Conservation (phyloP, 2,329 filamentous ascomycete species). For the Stemphylium beticola region DNA sequence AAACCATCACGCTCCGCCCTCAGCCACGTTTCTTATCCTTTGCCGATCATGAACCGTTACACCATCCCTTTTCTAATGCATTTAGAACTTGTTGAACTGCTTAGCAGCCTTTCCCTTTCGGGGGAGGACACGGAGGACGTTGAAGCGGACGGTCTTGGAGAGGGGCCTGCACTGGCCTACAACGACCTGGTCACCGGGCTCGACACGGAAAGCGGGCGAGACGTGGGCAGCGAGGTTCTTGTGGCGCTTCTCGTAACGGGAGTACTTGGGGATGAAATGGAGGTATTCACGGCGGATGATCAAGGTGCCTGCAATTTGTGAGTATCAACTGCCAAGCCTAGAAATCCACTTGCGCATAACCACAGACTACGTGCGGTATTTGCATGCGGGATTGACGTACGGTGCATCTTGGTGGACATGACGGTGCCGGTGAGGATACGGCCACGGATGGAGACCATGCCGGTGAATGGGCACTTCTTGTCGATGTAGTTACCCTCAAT, state of each 20-base stretch:
- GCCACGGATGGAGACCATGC: slow-evolving; percentile 98
- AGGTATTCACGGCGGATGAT: slow-evolving; percentile 99
- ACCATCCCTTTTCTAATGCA: slow-evolving; percentile 32
- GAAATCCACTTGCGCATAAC: not conserved
- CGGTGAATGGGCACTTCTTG: slow-evolving; percentile 99
- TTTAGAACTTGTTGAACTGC: slow-evolving; percentile 98
- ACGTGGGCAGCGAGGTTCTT: slow-evolving; percentile 99
- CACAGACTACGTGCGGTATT: not conserved
- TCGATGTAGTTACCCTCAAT: slow-evolving; percentile 99
- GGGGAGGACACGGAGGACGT: slow-evolving; percentile 97
- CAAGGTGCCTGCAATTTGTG: slow-evolving; percentile 65
- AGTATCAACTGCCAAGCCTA: slow-evolving; percentile 21
- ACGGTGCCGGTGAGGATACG: slow-evolving; percentile 99
- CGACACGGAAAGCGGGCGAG: slow-evolving; percentile 99
- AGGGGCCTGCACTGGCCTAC: slow-evolving; percentile 99
- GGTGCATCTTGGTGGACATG: slow-evolving; percentile 99
- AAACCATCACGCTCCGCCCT: slow-evolving; percentile 40
- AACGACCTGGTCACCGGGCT: slow-evolving; percentile 99
- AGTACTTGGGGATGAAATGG: slow-evolving; percentile 99
- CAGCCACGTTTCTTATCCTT: slow-evolving; percentile 31
- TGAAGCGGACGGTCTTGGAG: slow-evolving; percentile 99
- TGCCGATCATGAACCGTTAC: slow-evolving; percentile 38
- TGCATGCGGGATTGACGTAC: slow-evolving; percentile 51
- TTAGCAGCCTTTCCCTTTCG: slow-evolving; percentile 97
- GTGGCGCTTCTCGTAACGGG: slow-evolving; percentile 99